Conservation (phyloP, 768 basidiomycete genomes). For the Leccinum incarnatum region DNA sequence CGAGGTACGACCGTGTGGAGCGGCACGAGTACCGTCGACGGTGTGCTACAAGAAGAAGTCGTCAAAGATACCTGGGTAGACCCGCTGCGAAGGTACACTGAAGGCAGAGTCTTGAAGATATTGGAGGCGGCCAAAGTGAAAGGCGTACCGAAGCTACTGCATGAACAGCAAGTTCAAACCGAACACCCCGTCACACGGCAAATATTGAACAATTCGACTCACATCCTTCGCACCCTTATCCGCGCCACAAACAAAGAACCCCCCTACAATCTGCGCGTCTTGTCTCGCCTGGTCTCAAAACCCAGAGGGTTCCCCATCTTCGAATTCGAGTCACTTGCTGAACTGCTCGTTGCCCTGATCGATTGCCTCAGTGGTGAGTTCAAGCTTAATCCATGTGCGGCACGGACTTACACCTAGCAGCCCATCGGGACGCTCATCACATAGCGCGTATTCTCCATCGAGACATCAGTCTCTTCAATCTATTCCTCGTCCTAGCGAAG, state of each 20-base stretch:
- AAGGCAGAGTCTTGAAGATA: not conserved
- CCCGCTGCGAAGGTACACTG: not conserved
- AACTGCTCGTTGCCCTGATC: not conserved
- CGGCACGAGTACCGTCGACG: not conserved
- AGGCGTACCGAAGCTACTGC: not conserved
- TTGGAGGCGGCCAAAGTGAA: not conserved
- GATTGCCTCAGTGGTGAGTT: not conserved
- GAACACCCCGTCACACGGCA: not conserved
- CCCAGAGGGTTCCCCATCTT: not conserved
- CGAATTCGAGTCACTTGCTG: not conserved
- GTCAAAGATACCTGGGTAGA: conserved; percentile 9
- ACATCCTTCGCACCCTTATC: not conserved
- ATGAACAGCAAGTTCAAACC: conserved; percentile 2
- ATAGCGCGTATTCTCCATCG: not conserved
- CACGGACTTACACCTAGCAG: not conserved
- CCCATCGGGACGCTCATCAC: not conserved
- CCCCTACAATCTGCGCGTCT: not conserved
- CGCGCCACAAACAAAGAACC: too few relatives aligned
- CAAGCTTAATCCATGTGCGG: not conserved
- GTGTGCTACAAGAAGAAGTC: not conserved
- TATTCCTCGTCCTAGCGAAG: not conserved
- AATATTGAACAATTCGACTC: not conserved
- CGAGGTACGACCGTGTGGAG: conserved; percentile 2
- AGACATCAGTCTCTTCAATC: conserved; percentile 8
- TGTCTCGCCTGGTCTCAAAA: not conserved